Base-by-base conservation (phyloP, 2,329 filamentous ascomycete species). In the Fusarium devonianum region DNA sequence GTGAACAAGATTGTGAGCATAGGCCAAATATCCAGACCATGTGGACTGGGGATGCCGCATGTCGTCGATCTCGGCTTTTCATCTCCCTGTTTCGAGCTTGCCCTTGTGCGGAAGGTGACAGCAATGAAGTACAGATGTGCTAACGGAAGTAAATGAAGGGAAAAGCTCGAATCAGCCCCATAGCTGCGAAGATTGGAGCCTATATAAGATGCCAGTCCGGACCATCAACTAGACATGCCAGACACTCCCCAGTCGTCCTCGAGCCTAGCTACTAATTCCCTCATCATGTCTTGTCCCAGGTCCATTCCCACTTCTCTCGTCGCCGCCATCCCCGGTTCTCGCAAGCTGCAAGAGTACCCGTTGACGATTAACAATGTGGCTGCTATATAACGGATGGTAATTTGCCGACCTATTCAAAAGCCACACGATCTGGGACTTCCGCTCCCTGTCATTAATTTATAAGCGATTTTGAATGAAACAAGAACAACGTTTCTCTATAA, bases 351-450 rank as follows among this genome's bases (percentile, higher is more conserved):
- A 34, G 2, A 19, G 12, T 13, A 12, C 26, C 19, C 21, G 52
- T 53, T 32, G 54, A 66, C 21, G 54, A 63, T 35, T 54, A 59
- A 8, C 30, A 62, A 26, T 69, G 67, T 45, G 67, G 69, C 41
- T 69, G 67, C 41, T 69, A 66, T n/a, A 44, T 69, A 12, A 66
- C 56, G 7, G 56, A 65, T 14, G 64, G 63, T 8, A 46, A 51
- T 13, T 53, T 44, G 14, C 58, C 65, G 6, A 58, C 51, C 7
- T 67, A 67, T 69, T 60, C 47, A 47, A 44, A 4, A 45, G 47
- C 13, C 65, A 67, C 32, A 49, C 56, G 11, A 69, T 69, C 49
- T 65, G 58, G 49, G 67, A 69, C 59, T 69, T 69, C 53, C 66
- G 67, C n/a, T 65, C 58, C 7, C 56, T 69, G 0, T 56, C 58